Base-by-base conservation (phyloP, 163 green algal species). In the Chlamydomonas reinhardtii region DNA sequence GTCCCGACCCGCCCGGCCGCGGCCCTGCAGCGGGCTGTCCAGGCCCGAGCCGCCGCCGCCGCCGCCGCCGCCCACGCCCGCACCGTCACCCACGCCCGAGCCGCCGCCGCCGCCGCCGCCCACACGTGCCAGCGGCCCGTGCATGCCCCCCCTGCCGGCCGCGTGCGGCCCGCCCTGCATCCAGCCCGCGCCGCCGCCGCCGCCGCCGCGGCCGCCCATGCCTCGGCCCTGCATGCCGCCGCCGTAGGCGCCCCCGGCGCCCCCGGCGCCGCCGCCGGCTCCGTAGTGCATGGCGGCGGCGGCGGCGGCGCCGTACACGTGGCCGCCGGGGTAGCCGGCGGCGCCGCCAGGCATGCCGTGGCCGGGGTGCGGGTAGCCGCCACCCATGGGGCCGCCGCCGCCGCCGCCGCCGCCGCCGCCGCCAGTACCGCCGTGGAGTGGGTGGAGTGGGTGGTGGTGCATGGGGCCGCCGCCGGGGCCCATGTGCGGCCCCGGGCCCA, bases 401-500 rank as follows among this genome's bases (percentile, higher is more conserved):
- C n/a, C n/a, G n/a, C n/a, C n/a, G n/a, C n/a, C n/a, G n/a, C n/a
- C n/a, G n/a, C n/a, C n/a, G n/a, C n/a, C n/a, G n/a, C n/a, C n/a
- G n/a, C n/a, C n/a, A n/a, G n/a, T n/a, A n/a, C n/a, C n/a, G n/a
- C n/a, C n/a, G n/a, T n/a, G n/a, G n/a, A n/a, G n/a, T n/a, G n/a
- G n/a, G n/a, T n/a, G n/a, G n/a, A n/a, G n/a, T n/a, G n/a, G n/a
- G n/a, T n/a, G n/a, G n/a, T n/a, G n/a, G n/a, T n/a, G n/a, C 31
- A 43, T 16, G 66, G 43, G 69, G 25, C 56, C 64, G 39, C 39
- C 39, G 39, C n/a, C n/a, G 65, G 39, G 68, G 24, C 56, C 64
- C 64, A 83, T 83, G 31, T 54, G 74, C 37, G 61, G 61, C 19
- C 35, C 76, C 8, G 48, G 48, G 19, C 62, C 76, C 61, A 83